These are phyloP conservation scores for Pseudogymnoascus sp. DNA, from an alignment of 2,329 filamentous ascomycete species.

Conservation along the genomic window DNA sequence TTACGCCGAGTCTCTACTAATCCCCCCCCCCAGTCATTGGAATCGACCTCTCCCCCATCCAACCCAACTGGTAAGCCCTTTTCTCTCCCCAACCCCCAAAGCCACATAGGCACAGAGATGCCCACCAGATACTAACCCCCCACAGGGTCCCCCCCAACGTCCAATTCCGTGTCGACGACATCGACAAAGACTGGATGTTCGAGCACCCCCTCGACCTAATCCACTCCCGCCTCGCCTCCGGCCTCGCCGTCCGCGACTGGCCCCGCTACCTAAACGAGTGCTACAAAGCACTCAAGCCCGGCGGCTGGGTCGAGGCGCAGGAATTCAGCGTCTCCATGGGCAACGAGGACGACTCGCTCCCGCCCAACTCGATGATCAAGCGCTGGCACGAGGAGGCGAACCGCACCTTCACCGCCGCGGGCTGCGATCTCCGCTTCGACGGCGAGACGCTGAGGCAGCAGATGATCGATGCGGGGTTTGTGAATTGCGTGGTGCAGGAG, in stretches of 20 bases:
- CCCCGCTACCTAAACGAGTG: slow-evolving; percentile 25
- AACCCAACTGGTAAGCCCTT: slow-evolving; percentile 37
- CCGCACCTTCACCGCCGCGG: slow-evolving; percentile 10
- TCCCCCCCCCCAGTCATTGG: slow-evolving; percentile 36
- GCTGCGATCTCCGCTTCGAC: slow-evolving; percentile 9
- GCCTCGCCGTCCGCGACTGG: slow-evolving; percentile 25
- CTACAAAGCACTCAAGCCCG: background rate
- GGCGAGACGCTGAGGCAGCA: slow-evolving; percentile 12
- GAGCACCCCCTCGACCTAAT: slow-evolving; percentile 14
- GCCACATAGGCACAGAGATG: background rate
- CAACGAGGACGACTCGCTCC: slow-evolving; percentile 13
- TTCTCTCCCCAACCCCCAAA: slow-evolving; percentile 37
- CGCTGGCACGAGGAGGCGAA: slow-evolving; percentile 13
- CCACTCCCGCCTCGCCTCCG: slow-evolving; percentile 14
- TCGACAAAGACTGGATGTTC: slow-evolving; percentile 41
- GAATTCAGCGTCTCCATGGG: background rate
- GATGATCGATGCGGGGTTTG: slow-evolving; percentile 31
- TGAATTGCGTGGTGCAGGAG: slow-evolving; percentile 31
- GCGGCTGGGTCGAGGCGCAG: slow-evolving; percentile 9
- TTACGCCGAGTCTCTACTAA: background rate
- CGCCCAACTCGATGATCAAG: slow-evolving; percentile 1
- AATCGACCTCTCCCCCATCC: slow-evolving; percentile 57
- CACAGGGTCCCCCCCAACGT: slow-evolving; percentile 2
- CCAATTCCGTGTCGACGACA: slow-evolving; percentile 37
- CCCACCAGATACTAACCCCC: background rate